Percentiles rank a stretch among this genome's conserved stretches.
Evolutionary conservation across 1,284 basidiomycete species (phyloP).

Genomic region (Polyporus tsugae): DNA sequence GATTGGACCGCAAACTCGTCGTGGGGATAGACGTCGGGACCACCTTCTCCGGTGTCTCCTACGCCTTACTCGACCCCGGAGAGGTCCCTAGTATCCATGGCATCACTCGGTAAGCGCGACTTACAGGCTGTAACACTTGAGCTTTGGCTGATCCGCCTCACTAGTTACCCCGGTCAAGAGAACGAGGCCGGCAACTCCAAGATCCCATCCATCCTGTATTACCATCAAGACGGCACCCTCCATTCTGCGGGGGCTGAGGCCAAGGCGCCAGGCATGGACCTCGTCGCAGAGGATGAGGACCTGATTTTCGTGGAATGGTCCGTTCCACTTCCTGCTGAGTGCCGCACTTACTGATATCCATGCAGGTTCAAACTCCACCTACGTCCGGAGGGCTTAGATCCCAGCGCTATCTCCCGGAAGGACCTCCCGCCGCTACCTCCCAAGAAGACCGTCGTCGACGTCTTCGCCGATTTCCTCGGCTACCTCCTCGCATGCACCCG

Average conservation of each 20-base stretch:
- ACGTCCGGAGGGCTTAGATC: constrained; percentile 47
- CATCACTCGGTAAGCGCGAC: constrained; percentile 48
- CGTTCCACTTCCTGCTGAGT: constrained; percentile 9
- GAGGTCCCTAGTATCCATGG: constrained; percentile 53
- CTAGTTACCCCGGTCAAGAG: constrained; percentile 53
- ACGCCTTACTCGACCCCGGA: constrained; percentile 55
- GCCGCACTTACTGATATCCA: neutral
- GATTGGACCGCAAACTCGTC: constrained; percentile 48
- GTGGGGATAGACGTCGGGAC: constrained; percentile 62
- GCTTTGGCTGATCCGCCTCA: neutral
- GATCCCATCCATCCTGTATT: constrained; percentile 65
- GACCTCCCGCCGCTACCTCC: constrained; percentile 53
- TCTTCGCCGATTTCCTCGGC: constrained; percentile 60
- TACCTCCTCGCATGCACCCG: constrained; percentile 56
- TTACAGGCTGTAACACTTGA: neutral
- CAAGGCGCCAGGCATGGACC: constrained; percentile 47
- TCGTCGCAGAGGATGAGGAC: constrained; percentile 54
- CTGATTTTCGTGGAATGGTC: constrained; percentile 62
- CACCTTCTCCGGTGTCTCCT: constrained; percentile 60
- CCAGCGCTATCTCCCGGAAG: constrained; percentile 33
- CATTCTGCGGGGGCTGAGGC: constrained; percentile 63
- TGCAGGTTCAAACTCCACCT: constrained; percentile 68
- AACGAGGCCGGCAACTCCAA: constrained; percentile 54
- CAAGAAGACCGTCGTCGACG: constrained; percentile 52
- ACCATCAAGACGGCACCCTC: constrained; percentile 53